Base-by-base conservation (phyloP, 2,329 filamentous ascomycete genomes). In the Ceratocystis lukuohia region DNA sequence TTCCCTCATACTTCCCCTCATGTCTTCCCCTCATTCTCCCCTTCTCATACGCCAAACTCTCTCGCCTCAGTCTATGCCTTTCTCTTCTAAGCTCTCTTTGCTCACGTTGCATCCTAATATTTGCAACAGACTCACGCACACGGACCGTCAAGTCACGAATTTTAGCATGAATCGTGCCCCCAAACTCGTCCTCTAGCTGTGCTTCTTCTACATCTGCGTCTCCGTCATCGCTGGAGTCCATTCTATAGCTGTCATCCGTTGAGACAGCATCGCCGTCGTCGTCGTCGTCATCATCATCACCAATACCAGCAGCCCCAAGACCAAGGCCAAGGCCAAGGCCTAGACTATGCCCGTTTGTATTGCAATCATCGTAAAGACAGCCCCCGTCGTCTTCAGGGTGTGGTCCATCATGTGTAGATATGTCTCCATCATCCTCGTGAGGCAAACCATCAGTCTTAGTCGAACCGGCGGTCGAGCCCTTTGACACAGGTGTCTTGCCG, bases 401-500 rank as follows among this genome's bases (percentile, higher is more conserved):
- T 5, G 41, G 48, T 28, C 30, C 65, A 45, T 45, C 28, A 12
- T 53, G 65, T 12, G 57, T 41, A 17, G 41, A 44, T 41, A 22
- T n/a, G 20, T 59, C 37, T 12, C 48, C 46, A 12, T 30, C 15
- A 20, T 50, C 64, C 5, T 61, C 53, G n/a, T 57, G 41, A 1
- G 28, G 12, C 6, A 62, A 45, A 37, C 41, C 44, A 7, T 59
- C 53, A 28, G 44, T 20, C 50, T 67, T 67, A 25, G 28, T 22
- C 15, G 44, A n/a, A 5, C 20, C 17, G 17, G 70, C 66, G 20
- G 69, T 68, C 64, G 69, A 75, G 65, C 73, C 76, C 73, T 85
- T 86, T 1, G 77, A 37, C 10, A 75, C n/a, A 79, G 75, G 67
- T 75, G 94, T 96, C 56, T 59, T 59, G 5, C 56, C 56, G 70